These are phyloP conservation scores for Umbelopsis sp. DNA, from an alignment of 192 early-diverging fungal genomes.

Conservation along the genomic window DNA sequence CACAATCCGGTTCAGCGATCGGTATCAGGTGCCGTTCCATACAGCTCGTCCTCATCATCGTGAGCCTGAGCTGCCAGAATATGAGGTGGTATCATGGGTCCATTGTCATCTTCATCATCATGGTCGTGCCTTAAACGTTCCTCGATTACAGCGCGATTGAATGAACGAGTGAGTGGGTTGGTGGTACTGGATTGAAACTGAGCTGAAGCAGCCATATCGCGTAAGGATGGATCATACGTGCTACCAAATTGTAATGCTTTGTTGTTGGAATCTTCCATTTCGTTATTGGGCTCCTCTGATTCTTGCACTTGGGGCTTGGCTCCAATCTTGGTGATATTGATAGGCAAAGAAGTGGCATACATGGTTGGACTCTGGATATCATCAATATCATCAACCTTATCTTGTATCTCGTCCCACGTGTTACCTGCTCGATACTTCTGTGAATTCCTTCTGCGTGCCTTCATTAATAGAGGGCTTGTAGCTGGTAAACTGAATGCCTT, in stretches of 20 bases:
- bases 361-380: background rate
- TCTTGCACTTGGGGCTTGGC: background rate
- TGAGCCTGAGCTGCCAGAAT: slow-evolving; percentile 6
- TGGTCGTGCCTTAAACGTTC: background rate
- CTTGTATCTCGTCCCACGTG: background rate
- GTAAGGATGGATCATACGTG: background rate
- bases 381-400: background rate
- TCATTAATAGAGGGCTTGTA: background rate
- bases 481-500: slow-evolving; percentile 3
- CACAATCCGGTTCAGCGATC: background rate
- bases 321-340: background rate
- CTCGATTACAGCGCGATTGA: background rate
- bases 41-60: background rate
- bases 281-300: background rate
- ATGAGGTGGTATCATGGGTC: slow-evolving; percentile 23
- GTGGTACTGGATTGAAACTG: background rate
- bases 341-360: slow-evolving; percentile 21
- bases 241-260: background rate
- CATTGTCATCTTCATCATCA: slow-evolving; percentile 16
- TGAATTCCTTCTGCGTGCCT: slow-evolving; percentile 1
- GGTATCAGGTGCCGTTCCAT: slow-evolving; percentile 11
- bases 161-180: background rate
- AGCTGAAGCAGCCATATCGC: background rate
- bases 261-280: background rate
- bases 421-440: slow-evolving; percentile 8